Percentiles rank a stretch among this genome's conserved stretches.
These are phyloP conservation scores for Fraxinus baroniana DNA, from an alignment of 305 asterid genomes.

Conservation along the genomic window DNA sequence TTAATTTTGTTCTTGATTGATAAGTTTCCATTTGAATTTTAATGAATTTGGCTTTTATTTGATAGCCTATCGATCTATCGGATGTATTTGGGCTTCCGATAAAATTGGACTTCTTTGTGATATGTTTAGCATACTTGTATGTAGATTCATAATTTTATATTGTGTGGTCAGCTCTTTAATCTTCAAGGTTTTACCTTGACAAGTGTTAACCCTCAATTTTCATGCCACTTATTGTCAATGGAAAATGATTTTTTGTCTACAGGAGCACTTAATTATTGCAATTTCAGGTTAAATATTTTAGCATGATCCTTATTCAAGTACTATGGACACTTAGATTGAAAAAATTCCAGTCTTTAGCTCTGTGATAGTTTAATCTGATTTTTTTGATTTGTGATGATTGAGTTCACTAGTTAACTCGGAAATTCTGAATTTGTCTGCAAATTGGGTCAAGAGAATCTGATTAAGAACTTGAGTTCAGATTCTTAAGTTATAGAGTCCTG, in stretches of 20 bases:
- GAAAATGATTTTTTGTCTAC: conserved; percentile 1
- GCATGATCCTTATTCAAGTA: conserved; percentile 6
- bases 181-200: conserved; percentile 1
- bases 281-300: neutral
- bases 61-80: neutral
- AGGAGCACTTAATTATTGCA: neutral
- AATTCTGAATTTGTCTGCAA: neutral
- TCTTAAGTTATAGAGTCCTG: neutral
- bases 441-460: conserved; percentile 1
- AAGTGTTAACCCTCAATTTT: conserved; percentile 7
- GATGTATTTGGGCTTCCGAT: neutral
- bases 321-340: neutral
- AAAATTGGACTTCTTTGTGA: conserved; percentile 16
- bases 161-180: conserved; percentile 26
- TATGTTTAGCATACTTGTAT: neutral
- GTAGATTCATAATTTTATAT: neutral
- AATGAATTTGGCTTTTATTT: neutral
- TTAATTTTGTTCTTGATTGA: neutral
- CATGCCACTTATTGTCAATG: neutral
- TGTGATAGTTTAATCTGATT: neutral
- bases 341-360: neutral
- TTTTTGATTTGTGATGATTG: conserved; percentile 4
- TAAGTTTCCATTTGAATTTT: neutral
- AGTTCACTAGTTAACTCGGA: conserved; percentile 1
- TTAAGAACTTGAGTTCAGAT: conserved; percentile 13